Evolutionary conservation across 2,329 filamentous ascomycete species (phyloP), one percentile per base, ranked within the genome.

Genomic region (Triangularia setosa): DNA sequence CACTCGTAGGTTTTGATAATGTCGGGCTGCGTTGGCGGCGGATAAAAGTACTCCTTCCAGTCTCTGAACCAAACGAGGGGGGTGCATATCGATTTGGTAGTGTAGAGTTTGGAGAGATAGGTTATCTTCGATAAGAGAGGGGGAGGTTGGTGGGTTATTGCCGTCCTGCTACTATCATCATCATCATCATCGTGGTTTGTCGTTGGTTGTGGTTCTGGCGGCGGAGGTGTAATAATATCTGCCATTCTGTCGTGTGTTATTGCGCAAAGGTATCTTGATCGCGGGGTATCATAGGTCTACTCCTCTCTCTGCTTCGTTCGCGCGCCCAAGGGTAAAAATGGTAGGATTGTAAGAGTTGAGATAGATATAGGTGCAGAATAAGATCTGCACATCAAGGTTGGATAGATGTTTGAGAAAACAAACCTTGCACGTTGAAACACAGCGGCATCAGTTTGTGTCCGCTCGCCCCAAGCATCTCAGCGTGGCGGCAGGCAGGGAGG

Each of bases 1-100:
- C 71, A 72, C 23, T 73, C 71, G 65, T 78, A 79, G 1, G 67
- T 70, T 69, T 78, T 79, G 53, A 76, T 67, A 18, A 75, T 71
- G 35, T 72, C 71, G 1, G 77, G 76, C 1, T 65, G 65, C 14
- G 68, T 68, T 1, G 67, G 62, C 0, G 72, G 68, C 0, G 73
- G 73, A 40, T 70, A 69, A 18, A 72, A 69, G 67, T 73, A 73
- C 33, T 72, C 70, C 35, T 68, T 69, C 73, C 72, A 73, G 12
- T 69, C 65, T 3, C 67, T 68, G 35, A 69, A 61, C 72, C 70
- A 74, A 5, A 65, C 7, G 3, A 69, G n/a, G 1, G 71, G 58
- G 0, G 27, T 55, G 18, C 69, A 27, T 24, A 74, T 27, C 11
- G 60, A 44, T 68, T 74, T 70, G 23, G 74, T 16, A 3, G 67